These are phyloP conservation scores for Corynascus novoguineensis DNA, from an alignment of 495 filamentous ascomycete species.

Conservation along the genomic window DNA sequence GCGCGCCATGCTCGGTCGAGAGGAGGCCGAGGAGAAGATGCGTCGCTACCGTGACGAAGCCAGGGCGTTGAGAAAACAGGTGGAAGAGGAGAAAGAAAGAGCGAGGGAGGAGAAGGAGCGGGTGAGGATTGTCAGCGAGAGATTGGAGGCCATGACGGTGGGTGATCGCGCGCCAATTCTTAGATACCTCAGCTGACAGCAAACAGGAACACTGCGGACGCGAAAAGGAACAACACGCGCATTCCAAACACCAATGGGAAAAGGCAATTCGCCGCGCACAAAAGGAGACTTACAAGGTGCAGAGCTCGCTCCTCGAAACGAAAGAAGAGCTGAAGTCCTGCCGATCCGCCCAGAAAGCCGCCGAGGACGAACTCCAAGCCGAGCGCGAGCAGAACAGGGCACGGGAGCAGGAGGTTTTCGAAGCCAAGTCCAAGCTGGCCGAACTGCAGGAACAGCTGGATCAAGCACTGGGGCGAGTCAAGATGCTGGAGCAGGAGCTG, in stretches of 20 bases:
- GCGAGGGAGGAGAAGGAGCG: slow-evolving; percentile 66
- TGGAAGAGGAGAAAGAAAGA: slow-evolving; percentile 67
- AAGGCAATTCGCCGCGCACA: slow-evolving; percentile 77
- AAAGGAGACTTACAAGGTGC: slow-evolving; percentile 80
- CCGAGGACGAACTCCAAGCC: slow-evolving; percentile 49
- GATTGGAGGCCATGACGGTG: slow-evolving; percentile 71
- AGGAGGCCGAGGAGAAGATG: slow-evolving; percentile 72
- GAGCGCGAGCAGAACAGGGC: slow-evolving; percentile 46
- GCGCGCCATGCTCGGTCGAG: slow-evolving; percentile 74
- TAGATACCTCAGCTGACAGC: background rate
- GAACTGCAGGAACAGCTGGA: slow-evolving; percentile 70
- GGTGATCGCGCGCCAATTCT: slow-evolving; percentile 14
- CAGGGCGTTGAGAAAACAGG: slow-evolving; percentile 44
- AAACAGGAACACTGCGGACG: slow-evolving; percentile 66
- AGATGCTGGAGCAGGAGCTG: slow-evolving; percentile 62
- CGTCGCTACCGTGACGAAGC: slow-evolving; percentile 56
- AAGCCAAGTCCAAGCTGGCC: slow-evolving; percentile 65
- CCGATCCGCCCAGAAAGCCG: slow-evolving; percentile 43
- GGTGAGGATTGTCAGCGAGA: slow-evolving; percentile 69
- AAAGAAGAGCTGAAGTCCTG: slow-evolving; percentile 77
- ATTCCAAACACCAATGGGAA: slow-evolving; percentile 70
- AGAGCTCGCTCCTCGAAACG: slow-evolving; percentile 66
- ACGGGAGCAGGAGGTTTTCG: slow-evolving; percentile 71
- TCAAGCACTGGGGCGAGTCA: slow-evolving; percentile 55
- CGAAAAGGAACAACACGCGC: slow-evolving; percentile 67